These are phyloP conservation scores for Elaeis guineensis DNA, from an alignment of 176 grass and related monocot species.

Conservation along the genomic window DNA sequence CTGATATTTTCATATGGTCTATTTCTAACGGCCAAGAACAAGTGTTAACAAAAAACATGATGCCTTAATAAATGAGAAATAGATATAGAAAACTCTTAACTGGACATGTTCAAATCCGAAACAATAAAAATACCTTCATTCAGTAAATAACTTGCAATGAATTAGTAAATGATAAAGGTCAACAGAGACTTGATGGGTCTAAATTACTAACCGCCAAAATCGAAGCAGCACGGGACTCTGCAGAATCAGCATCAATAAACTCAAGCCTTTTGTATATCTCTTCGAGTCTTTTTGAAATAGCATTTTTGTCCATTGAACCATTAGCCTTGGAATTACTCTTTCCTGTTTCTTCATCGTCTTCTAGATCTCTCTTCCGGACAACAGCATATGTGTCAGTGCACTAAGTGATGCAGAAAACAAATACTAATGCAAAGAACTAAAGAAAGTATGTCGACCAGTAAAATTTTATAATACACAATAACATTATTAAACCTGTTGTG, in stretches of 20 bases:
- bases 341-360: constrained; percentile 62
- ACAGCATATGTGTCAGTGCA: constrained; percentile 21
- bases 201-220: constrained; percentile 75
- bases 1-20: no score
- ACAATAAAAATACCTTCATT: no score
- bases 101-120: no score
- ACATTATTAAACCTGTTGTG: constrained; percentile 43
- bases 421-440: constrained; percentile 1
- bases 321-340: constrained; percentile 38
- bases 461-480: no score
- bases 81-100: no score
- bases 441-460: neutral
- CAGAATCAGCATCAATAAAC: constrained; percentile 80
- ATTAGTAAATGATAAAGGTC: neutral
- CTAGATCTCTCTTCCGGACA: constrained; percentile 77
- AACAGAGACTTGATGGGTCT: neutral
- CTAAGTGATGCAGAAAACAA: neutral
- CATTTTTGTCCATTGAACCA: constrained; percentile 50
- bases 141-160: no score
- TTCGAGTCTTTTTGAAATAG: constrained; percentile 74
- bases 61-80: no score
- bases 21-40: no score
- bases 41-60: no score
- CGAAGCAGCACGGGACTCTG: constrained; percentile 88
- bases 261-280: constrained; percentile 91